A percentile compares a stretch with the other conserved stretches of the same genome.
phyloP scores from a whole-genome alignment of 345 rosid genomes.

The Citrus cavaleriei region DNA sequence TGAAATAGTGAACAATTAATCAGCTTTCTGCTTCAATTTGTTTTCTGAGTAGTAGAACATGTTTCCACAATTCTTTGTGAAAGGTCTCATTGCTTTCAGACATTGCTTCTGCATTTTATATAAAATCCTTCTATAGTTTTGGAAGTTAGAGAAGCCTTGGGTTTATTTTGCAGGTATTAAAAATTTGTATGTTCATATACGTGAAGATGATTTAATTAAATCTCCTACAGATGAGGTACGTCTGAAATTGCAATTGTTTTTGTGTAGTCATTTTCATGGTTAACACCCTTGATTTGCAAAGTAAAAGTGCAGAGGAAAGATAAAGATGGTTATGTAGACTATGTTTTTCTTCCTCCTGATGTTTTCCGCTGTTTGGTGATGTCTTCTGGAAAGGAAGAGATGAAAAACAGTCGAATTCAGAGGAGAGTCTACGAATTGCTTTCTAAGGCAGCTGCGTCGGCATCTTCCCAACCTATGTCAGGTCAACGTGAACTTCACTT shows the following conservation, averaged over 20 bases:
- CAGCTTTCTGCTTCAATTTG: not conserved
- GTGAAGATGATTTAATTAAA: conserved; percentile 52
- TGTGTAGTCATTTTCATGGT: not conserved
- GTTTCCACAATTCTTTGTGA: not conserved
- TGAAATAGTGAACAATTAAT: not conserved
- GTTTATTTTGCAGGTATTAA: conserved; percentile 54
- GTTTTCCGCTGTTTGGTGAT: conserved; percentile 7
- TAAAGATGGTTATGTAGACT: not conserved
- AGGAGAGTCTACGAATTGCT: conserved; percentile 73
- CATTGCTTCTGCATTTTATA: not conserved
- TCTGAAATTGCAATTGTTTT: not conserved
- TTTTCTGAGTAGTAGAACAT: not conserved
- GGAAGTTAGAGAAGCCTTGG: not conserved
- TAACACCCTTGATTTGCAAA: not conserved
- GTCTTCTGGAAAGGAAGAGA: conserved; percentile 60
- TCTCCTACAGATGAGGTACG: conserved; percentile 75
- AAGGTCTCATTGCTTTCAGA: not conserved
- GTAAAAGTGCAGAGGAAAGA: not conserved
- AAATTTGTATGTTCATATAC: conserved; percentile 45
- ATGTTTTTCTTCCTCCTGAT: conserved; percentile 1
- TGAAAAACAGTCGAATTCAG: conserved; percentile 58
- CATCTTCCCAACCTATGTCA: conserved; percentile 35
- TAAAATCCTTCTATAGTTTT: not conserved
- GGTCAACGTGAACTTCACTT: conserved; percentile 78
- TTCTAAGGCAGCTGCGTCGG: conserved; percentile 53